Base-by-base conservation (phyloP, 1,139 yeast genomes). In the Saccharomyces hybrid region DNA sequence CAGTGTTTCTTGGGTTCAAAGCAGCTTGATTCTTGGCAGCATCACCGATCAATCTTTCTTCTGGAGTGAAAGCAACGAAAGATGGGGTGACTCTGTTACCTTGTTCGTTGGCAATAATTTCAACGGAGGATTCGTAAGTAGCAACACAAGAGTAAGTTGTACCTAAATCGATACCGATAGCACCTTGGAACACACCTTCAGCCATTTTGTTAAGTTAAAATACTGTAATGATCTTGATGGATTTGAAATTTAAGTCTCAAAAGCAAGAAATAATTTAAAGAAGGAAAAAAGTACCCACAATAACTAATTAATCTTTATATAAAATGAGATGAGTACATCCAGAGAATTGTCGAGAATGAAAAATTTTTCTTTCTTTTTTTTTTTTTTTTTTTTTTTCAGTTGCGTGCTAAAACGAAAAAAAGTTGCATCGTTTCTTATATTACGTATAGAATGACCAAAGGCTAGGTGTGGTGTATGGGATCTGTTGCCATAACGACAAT, bases 1-100 rank as follows among this genome's bases (percentile, higher is more conserved):
- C 96, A 68, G 97, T 90, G 88, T 90, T 89, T 73, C 74, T 80
- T 78, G 96, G 96, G 89, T 90, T 89, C 78, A 89, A 80, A 74
- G 96, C 96, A 74, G 96, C 96, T 81, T 90, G 97, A 79, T 90
- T 90, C 89, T 90, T 90, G 75, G 97, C 97, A 73, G 96, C 96
- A 48, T 52, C 54, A 52, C 54, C 54, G 21, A 52, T 52, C 51
- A 52, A 52, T 52, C 54, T 52, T 83, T 90, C 97, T 80, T 88
- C 91, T 74, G 87, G 86, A 72, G 95, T 88, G 88, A 90, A 90
- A 68, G 96, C 97, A 75, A 90, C 96, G 82, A 88, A 90, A 64
- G 96, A 90, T 74, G 97, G 97, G 71, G 97, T 90, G 73, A 88
- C 95, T 82, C 97, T 88, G 91, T 89, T 89, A 86, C 97, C 97